A percentile compares a stretch with the other conserved stretches of the same genome.
Evolutionary conservation across 2,329 filamentous ascomycete genomes (phyloP).

Genomic region (Malbranchea zuffiana): DNA sequence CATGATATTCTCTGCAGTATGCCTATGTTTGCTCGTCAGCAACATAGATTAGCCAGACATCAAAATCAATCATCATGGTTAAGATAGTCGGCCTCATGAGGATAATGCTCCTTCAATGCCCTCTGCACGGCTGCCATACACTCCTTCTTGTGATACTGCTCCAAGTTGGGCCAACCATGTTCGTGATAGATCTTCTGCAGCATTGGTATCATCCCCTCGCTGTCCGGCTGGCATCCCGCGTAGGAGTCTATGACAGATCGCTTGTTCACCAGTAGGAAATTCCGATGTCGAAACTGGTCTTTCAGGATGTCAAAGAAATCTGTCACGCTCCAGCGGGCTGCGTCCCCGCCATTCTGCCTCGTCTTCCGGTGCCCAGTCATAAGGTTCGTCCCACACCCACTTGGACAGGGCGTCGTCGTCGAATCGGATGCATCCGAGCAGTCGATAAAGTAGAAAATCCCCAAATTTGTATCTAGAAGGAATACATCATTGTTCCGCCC

Average conservation of each 20-base stretch:
- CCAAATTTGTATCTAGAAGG: slow-evolving; percentile 21
- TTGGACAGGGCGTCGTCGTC: slow-evolving; percentile 9
- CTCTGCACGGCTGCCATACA: slow-evolving; percentile 17
- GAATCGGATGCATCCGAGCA: no score
- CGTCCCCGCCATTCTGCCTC: slow-evolving; percentile 18
- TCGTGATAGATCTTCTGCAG: slow-evolving; percentile 22
- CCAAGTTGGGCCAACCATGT: slow-evolving; percentile 25
- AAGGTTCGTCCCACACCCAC: slow-evolving; percentile 15
- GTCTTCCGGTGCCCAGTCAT: slow-evolving; percentile 18
- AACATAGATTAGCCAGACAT: no score
- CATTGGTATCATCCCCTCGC: slow-evolving; percentile 13
- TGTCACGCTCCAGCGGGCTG: slow-evolving; percentile 18
- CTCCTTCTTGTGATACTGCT: slow-evolving; percentile 22
- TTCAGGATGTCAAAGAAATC: slow-evolving; percentile 21
- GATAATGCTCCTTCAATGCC: slow-evolving; percentile 15
- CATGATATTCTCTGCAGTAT: no score
- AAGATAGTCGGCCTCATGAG: no score
- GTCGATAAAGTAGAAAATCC: slow-evolving; percentile 21
- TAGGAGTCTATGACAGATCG: slow-evolving; percentile 13
- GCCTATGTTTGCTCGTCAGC: no score
- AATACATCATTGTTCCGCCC: slow-evolving; percentile 14
- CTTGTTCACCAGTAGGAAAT: slow-evolving; percentile 16
- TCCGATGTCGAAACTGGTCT: slow-evolving; percentile 18
- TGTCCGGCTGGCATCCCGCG: slow-evolving; percentile 11
- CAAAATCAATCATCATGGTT: no score